These are phyloP conservation scores for Omphalotus guepiniiformis DNA, from an alignment of 768 basidiomycete genomes.

Conservation along the genomic window DNA sequence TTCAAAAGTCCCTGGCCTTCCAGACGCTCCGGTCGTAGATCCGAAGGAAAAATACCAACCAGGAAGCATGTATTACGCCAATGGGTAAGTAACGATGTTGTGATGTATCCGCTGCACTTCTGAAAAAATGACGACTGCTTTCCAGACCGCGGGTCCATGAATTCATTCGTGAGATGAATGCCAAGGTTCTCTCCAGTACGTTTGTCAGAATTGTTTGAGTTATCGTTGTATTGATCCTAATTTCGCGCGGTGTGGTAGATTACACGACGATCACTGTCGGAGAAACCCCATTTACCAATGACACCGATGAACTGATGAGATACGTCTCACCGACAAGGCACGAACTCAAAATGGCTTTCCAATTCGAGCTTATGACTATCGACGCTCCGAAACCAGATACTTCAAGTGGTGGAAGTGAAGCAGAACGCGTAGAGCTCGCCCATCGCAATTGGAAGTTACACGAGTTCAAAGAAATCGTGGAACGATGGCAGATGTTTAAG, in stretches of 20 bases:
- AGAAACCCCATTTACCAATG: slow-evolving; percentile 57
- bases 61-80: slow-evolving; percentile 49
- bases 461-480: slow-evolving; percentile 44
- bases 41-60: slow-evolving; percentile 49
- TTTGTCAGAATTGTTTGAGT: slow-evolving; percentile 9
- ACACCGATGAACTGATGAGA: slow-evolving; percentile 43
- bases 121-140: too few species aligned
- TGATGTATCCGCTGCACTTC: too few species aligned
- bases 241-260: slow-evolving; percentile 25
- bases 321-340: slow-evolving; percentile 56
- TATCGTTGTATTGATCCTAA: background rate
- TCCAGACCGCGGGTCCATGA: slow-evolving; percentile 61
- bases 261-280: slow-evolving; percentile 63
- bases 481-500: slow-evolving; percentile 56
- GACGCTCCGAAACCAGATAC: slow-evolving; percentile 39
- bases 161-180: slow-evolving; percentile 63
- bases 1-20: slow-evolving; percentile 58
- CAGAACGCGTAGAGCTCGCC: slow-evolving; percentile 22
- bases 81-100: slow-evolving; percentile 61
- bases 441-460: slow-evolving; percentile 46
- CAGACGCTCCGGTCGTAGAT: slow-evolving; percentile 59
- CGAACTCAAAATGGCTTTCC: slow-evolving; percentile 64
- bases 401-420: slow-evolving; percentile 25
- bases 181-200: slow-evolving; percentile 56
- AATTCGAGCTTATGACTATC: slow-evolving; percentile 58